Evolutionary conservation across 257 asterid genomes (phyloP), one percentile per base, ranked within the genome.

Genomic region (Jacaranda mimosifolia): DNA sequence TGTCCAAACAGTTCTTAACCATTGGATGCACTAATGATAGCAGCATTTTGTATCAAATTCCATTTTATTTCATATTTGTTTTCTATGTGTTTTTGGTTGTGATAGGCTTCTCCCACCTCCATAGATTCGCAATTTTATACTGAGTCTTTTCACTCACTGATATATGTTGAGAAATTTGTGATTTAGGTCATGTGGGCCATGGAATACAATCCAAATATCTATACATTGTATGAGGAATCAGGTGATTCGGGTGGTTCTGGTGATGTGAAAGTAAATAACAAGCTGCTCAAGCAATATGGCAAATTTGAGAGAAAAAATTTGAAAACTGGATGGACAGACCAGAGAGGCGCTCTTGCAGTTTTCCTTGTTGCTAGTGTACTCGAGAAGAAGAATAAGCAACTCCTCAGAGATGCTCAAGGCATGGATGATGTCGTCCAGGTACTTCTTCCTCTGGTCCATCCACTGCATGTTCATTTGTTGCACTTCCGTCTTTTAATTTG

Each of bases 141-240:
- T 48, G n/a, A 42, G 12, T 60, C 53, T 11, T 21, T 81, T 76
- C 63, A 64, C 71, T 40, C 36, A 13, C 68, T 40, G 72, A 32
- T 38, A 53, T 57, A 26, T 57, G 17, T 10, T 65, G 59, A 9
- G 4, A 40, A 63, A 48, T 36, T 42, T 59, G 52, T 58, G 15
- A 38, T 66, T 69, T 80, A 92, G 99, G 98, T 94, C 68, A 91
- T 94, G 99, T 94, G 99, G 99, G 99, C 99, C 45, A 92, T 94
- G 99, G 99, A 94, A 77, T 94, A 94, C 88, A 90, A 92, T 77
- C 99, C 99, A 4, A 84, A 90, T 79, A 85, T 82, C 56, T 94
- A 77, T 79, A 26, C 89, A 6, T 43, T 63, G n/a, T 94, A 94
- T 35, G 99, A 89, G 87, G 91, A 89, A 55, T 64, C 89, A 10